A percentile compares a stretch with the other conserved stretches of the same genome.
Conservation (phyloP, 768 basidiomycete genomes). For the Boletus reticulatus region DNA sequence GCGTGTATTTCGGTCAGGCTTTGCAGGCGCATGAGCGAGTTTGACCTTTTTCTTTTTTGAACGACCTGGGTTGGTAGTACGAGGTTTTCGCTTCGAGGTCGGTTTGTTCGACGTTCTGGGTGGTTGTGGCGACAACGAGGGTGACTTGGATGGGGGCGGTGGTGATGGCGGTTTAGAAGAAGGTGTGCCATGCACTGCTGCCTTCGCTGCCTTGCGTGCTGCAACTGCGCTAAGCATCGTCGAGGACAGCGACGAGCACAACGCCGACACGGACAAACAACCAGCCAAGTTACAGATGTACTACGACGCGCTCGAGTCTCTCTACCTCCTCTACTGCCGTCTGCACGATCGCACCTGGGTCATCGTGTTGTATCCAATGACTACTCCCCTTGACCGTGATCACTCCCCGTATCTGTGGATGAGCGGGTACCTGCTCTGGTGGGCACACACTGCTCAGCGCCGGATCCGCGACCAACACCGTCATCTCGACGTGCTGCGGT, state of each 20-base stretch:
- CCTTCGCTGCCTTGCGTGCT: constrained; percentile 60
- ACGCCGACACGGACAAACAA: neutral
- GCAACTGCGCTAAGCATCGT: constrained; percentile 72
- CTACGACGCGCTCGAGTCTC: neutral
- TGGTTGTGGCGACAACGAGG: constrained; percentile 11
- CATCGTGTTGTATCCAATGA: constrained; percentile 18
- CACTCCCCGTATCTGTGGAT: neutral
- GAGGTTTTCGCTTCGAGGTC: constrained; percentile 46
- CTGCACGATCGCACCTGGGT: constrained; percentile 4
- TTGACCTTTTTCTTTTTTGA: constrained; percentile 32
- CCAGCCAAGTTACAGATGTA: neutral
- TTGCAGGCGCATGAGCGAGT: constrained; percentile 25
- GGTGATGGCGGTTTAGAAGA: too few species aligned
- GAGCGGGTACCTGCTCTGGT: neutral
- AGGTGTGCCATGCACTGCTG: constrained; percentile 19
- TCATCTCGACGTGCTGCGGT: constrained; percentile 7
- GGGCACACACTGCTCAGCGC: constrained; percentile 1
- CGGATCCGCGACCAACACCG: constrained; percentile 14
- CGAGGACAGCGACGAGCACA: neutral
- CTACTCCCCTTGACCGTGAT: constrained; percentile 4
- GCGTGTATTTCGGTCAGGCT: constrained; percentile 16
- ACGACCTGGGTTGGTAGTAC: constrained; percentile 17
- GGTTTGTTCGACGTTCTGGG: constrained; percentile 19
- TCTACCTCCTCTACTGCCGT: constrained; percentile 6
- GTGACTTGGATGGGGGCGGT: neutral